Base-by-base conservation (phyloP, 1,284 basidiomycete species). In the Ustilago cynodontis region DNA sequence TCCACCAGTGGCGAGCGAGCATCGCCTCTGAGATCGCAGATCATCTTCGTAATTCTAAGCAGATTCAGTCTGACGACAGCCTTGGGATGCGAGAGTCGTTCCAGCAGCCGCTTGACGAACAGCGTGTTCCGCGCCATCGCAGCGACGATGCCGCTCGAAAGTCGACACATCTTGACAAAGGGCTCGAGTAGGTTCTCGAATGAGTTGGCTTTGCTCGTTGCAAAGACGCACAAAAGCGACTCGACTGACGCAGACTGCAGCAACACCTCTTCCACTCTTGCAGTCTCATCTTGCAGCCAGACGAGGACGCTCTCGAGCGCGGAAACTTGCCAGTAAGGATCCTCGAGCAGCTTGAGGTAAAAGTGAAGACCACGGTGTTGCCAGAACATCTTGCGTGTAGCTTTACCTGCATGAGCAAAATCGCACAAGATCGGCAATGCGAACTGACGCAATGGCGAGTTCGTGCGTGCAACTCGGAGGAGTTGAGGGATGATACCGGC, bases 141-240 rank as follows among this genome's bases (percentile, higher is more conserved):
- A 31, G 93, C 89, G 0, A 93, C 91, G 33, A 98, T 86, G 2
- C 88, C 87, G 1, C 89, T 89, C 0, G 95, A 97, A 8, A 94
- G 86, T 35, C 95, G 92, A 65, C 92, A 91, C 60, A 98, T 92
- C 88, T 97, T 86, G 60, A 86, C 80, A 18, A 86, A 78, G 13
- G 94, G 94, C 72, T 98, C 96, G 7, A 99, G 89, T 22, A 98
- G 88, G 79, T 94, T 94, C 86, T 98, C 96, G 85, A 98, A 98
- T 1, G 94, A 95, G 74, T 93, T 93, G 20, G 93, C 91, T 84
- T 95, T 94, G 59, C 77, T 72, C 4, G 91, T 90, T 52, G 93
- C 91, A 86, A 98, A 98, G 85, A 93, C 93, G 70, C 90, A 90
- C 33, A 95, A 89, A 13, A 99, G 87, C 0, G 90, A 88, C 8